Evolutionary conservation across 257 asterid species (phyloP), one percentile per base, ranked within the genome.

Genomic region (Nicotiana undulata): DNA sequence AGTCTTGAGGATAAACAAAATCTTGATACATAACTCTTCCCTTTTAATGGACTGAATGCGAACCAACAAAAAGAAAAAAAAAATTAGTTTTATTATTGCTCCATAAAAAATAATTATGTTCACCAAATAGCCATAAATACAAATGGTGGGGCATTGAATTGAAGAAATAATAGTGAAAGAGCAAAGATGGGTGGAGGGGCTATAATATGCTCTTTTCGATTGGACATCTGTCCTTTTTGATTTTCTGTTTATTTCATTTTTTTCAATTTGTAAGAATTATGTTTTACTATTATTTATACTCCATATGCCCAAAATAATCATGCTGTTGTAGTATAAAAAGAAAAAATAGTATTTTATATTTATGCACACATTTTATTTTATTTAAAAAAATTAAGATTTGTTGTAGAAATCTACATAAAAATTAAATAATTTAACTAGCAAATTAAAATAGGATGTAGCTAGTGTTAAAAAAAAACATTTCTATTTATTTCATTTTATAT

Each of bases 161-260:
- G 81, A 16, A 58, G 58, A 40, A 70, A 46, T 82, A 67, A 81
- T 72, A 83, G 63, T 12, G 40, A 65, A 75, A 75, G 66, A 79
- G 83, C 74, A 80, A 34, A 76, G 87, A 81, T 55, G 89, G 87
- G 88, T 89, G 92, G 89, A 87, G 90, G 83, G 88, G 92, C 87
- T 87, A 83, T 80, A 80, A 80, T 87, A 84, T 83, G 83, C 87
- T 63, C 85, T 79, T 85, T 86, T 49, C 6, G 82, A 85, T 75
- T 81, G 67, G 91, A 84, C 89, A 88, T 53, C 84, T 87, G 89
- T 84, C 86, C 32, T 6, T 31, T 78, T 34, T 77, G 2, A 64
- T n/a, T 80, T 77, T 28, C 79, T 65, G 29, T 31, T 49, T 67
- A 59, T 31, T 52, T 58, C 59, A 28, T 32, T 81, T 63, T 26